Evolutionary conservation across 768 basidiomycete species (phyloP), one percentile per base, ranked within the genome.

Genomic region (Podaxis sp.): DNA sequence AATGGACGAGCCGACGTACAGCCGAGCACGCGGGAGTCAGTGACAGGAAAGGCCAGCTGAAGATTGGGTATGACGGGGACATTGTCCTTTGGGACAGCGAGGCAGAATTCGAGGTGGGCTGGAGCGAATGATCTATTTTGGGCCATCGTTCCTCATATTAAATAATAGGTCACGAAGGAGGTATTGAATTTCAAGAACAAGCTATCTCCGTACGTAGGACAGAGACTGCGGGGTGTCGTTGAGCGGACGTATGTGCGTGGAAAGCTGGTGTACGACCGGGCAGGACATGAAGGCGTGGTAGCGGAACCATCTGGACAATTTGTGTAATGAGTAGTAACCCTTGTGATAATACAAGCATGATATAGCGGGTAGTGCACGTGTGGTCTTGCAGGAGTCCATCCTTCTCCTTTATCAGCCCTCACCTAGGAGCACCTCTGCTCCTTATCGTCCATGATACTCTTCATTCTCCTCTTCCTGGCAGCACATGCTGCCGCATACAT

Each of bases 131-230:
- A 37, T 12, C 41, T 36, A 54, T 65, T 17, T 33, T 64, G 15
- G 8, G 15, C 19, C 22, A 47, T 47, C 15, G 50, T 19, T 36
- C 6, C 40, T 55, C 1, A 19, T 63, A 19, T 5, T 63, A 7
- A 22, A 25, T 55, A 24, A 11, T 29, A 95, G 93, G 90, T 95
- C 24, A 87, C 87, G 27, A 83, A 83, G 69, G 88, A 90, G 8
- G 69, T 74, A 12, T 78, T 98, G 12, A 81, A 87, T 57, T 98
- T 96, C 82, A 97, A 94, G 80, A 98, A 98, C 77, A 96, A 95
- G 74, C 70, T 97, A 19, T 92, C 93, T 3, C 92, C 96, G 2
- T 98, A 96, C 72, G 84, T 91, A 66, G 95, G 94, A 4, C 77
- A 84, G 68, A 79, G 69, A 17, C 79, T 97, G 49, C 77, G 67